phyloP scores from a whole-genome alignment of 257 asterid genomes.

The Ilex asprella region DNA sequence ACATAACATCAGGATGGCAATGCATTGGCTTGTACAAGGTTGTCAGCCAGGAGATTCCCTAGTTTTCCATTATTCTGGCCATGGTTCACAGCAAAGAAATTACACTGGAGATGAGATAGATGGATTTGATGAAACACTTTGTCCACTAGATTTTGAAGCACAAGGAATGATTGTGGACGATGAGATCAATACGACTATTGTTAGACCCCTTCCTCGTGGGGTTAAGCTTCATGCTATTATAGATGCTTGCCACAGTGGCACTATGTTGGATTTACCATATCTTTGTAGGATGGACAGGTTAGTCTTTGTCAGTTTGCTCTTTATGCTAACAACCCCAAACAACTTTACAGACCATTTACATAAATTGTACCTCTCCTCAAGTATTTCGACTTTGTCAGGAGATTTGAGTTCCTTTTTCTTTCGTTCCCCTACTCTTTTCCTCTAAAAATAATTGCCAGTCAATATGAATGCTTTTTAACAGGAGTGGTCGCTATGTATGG shows the following conservation, averaged over 20 bases:
- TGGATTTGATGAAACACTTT: conserved; percentile 86
- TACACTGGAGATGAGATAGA: conserved; percentile 89
- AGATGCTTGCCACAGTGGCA: conserved; percentile 97
- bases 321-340: neutral
- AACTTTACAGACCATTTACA: no score
- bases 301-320: conserved; percentile 1
- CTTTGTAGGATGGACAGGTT: conserved; percentile 97
- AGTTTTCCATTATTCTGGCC: conserved; percentile 88
- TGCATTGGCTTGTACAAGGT: conserved; percentile 86
- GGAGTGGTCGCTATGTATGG: conserved; percentile 75
- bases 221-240: conserved; percentile 90
- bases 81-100: conserved; percentile 79
- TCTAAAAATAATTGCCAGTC: no score
- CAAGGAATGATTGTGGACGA: conserved; percentile 85
- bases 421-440: no score
- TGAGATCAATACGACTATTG: conserved; percentile 72
- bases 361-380: no score
- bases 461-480: conserved; percentile 11
- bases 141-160: conserved; percentile 69
- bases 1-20: conserved; percentile 86
- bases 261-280: conserved; percentile 71
- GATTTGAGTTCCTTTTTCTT: no score
- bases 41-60: conserved; percentile 94
- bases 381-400: no score
- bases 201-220: conserved; percentile 77